Base-by-base conservation (phyloP, 345 rosid species). In the Camelina neglecta region DNA sequence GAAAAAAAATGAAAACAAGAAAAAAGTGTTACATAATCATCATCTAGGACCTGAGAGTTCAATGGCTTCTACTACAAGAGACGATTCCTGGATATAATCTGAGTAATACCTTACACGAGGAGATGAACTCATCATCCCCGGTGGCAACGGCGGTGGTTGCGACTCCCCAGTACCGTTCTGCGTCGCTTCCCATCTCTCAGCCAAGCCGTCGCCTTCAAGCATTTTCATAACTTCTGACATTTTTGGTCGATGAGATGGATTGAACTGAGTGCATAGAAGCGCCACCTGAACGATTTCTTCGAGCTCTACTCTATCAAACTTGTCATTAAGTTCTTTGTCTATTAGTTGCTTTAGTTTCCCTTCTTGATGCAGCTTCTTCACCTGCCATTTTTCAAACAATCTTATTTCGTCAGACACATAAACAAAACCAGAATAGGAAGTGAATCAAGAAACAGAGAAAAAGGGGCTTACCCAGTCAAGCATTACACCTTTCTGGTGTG, bases 11-110 rank as follows among this genome's bases (percentile, higher is more conserved):
- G 31, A 8, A 21, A 36, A 54, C 44, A 41, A 41, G 44, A 75
- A 47, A 61, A 39, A 12, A 39, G 67, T 39, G 20, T 8, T 18
- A 60, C 38, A 35, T 29, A 29, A 29, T 16, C n/a, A 58, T 89
- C 84, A 93, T 77, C 98, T 77, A 38, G 98, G 98, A 6, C 98
- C 98, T 0, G 98, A 93, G 65, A 93, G 98, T 84, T 93, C 98
- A 90, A 93, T 91, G 50, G 97, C 98, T 84, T 93, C 98, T 2
- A 91, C 73, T 36, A 91, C 93, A 33, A 93, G 94, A 35, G 97
- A 93, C 10, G 96, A 90, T 72, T 93, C 98, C 69, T 93, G 96
- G 39, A 93, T 90, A 56, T 75, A 90, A 78, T 93, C 96, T 0
- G 94, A 87, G 77, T 93, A 93, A 49, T 73, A 78, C 60, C 77